phyloP scores from a whole-genome alignment of 441 rosid genomes.

The Gossypium aridum region DNA sequence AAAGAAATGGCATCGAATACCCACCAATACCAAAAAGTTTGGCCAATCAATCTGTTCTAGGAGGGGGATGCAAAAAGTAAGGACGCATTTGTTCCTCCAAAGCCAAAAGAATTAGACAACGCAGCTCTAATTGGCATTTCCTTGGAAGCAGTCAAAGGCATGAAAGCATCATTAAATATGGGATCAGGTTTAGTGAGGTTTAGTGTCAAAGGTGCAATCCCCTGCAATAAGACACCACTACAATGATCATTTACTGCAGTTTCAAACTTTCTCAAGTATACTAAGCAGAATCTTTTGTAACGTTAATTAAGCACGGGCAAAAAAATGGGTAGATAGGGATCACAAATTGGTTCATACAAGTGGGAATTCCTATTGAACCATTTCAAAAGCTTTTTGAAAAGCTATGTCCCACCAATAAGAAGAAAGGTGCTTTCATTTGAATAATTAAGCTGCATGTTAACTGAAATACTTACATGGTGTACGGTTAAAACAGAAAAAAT shows the following conservation, averaged over 20 bases:
- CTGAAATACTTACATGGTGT: constrained; percentile 42
- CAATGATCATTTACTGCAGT: constrained; percentile 5
- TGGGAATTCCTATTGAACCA: background rate
- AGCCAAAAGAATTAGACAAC: constrained; percentile 85
- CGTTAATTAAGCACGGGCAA: background rate
- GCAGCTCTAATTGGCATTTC: constrained; percentile 63
- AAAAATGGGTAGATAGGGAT: background rate
- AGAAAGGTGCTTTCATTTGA: background rate
- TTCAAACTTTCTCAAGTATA: background rate
- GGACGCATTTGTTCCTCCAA: constrained; percentile 91
- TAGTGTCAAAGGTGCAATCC: constrained; percentile 77
- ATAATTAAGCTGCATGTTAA: constrained; percentile 1
- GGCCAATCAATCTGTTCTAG: background rate
- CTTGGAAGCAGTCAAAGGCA: constrained; percentile 60
- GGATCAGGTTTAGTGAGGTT: constrained; percentile 80
- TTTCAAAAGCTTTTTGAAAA: background rate
- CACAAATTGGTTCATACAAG: background rate
- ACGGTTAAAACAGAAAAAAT: constrained; percentile 71
- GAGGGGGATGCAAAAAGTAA: constrained; percentile 43
- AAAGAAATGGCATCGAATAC: background rate
- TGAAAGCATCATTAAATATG: constrained; percentile 46
- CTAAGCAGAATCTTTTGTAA: background rate
- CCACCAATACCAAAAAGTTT: background rate
- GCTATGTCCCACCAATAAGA: constrained; percentile 1
- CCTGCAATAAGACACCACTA: constrained; percentile 41